phyloP scores from a whole-genome alignment of 805 yeast species.

The Wickerhamomyces kurtzmanii region DNA sequence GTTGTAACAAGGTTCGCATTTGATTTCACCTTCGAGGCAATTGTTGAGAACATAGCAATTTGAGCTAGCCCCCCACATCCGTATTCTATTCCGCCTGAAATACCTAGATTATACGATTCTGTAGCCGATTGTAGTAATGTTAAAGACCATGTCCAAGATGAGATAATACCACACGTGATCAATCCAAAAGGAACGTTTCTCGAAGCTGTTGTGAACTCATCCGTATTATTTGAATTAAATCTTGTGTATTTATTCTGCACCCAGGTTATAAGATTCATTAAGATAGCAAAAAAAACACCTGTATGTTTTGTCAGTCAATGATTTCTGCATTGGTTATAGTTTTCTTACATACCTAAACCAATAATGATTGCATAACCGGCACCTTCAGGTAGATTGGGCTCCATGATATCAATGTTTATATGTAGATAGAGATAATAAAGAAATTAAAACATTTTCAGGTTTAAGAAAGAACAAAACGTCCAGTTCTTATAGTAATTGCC shows the following conservation, averaged over 20 bases:
- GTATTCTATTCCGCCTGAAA: conserved; percentile 21
- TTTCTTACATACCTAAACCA: too few relatives aligned
- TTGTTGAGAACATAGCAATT: conserved; percentile 24
- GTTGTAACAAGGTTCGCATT: conserved; percentile 29
- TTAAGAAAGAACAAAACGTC: too few relatives aligned
- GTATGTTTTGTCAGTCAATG: too few relatives aligned
- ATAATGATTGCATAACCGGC: conserved; percentile 76
- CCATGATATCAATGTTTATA: too few relatives aligned
- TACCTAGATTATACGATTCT: conserved; percentile 19
- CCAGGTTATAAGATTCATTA: conserved; percentile 29
- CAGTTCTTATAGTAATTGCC: too few relatives aligned
- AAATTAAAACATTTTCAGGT: too few relatives aligned
- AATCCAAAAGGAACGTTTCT: conserved; percentile 33
- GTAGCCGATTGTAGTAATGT: conserved; percentile 21
- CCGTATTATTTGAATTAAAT: conserved; percentile 19
- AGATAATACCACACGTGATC: conserved; percentile 31
- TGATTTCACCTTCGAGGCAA: conserved; percentile 24
- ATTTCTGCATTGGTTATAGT: too few relatives aligned
- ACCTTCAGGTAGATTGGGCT: conserved; percentile 57
- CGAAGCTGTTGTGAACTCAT: conserved; percentile 34
- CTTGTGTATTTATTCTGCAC: conserved; percentile 24
- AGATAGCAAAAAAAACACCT: conserved; percentile 33
- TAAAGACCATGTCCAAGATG: conserved; percentile 29
- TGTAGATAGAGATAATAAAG: too few relatives aligned
- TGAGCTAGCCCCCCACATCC: conserved; percentile 17